Conservation (phyloP, 495 filamentous ascomycete genomes). For the Aspergillus ostianus region DNA sequence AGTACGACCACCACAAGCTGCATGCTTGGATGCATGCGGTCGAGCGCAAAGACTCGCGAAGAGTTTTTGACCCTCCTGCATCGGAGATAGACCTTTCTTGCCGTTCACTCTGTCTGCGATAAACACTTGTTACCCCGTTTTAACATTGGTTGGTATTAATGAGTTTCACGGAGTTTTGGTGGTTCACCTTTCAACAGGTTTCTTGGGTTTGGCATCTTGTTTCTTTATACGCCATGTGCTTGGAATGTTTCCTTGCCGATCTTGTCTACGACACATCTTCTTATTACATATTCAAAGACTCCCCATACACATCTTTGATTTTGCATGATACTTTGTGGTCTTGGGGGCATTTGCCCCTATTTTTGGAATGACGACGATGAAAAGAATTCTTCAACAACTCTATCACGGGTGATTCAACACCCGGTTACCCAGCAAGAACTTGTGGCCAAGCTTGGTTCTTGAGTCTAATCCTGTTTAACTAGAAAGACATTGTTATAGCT, state of each 20-base stretch:
- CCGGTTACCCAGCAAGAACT: not conserved
- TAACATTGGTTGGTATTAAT: constrained; percentile 29
- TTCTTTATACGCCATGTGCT: constrained; percentile 7
- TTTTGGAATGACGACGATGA: not conserved
- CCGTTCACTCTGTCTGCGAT: constrained; percentile 13
- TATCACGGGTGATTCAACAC: not conserved
- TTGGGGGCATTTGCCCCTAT: not conserved
- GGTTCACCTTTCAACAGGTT: constrained; percentile 40
- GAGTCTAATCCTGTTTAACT: not conserved
- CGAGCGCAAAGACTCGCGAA: constrained; percentile 87
- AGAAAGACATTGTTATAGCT: not conserved
- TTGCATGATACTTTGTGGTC: not conserved
- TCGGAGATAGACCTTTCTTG: constrained; percentile 39
- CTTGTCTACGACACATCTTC: not conserved
- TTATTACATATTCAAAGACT: not conserved
- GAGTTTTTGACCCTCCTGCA: constrained; percentile 88
- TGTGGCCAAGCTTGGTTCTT: not conserved
- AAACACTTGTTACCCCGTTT: constrained; percentile 22
- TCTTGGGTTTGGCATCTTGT: constrained; percentile 21
- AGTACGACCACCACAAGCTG: constrained; percentile 91
- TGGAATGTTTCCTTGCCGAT: not conserved
- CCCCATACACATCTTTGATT: constrained; percentile 2
- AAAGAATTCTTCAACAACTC: not conserved
- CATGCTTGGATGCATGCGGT: constrained; percentile 90
- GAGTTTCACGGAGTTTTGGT: constrained; percentile 40